Base-by-base conservation (phyloP, 1,284 basidiomycete genomes). In the Baeospora myosura region DNA sequence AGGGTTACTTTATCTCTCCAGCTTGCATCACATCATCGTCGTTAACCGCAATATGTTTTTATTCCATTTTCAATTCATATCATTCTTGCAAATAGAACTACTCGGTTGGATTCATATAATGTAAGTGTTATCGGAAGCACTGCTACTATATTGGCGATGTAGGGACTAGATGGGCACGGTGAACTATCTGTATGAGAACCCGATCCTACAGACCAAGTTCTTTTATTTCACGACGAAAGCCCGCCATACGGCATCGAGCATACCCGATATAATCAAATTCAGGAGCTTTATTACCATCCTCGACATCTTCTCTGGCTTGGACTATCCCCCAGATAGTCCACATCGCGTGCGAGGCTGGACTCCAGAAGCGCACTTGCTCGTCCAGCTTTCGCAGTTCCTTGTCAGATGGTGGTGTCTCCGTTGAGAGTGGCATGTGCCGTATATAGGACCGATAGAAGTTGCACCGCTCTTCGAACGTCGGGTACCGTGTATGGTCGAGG, bases 241-340 rank as follows among this genome's bases (percentile, higher is more conserved):
- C 65, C 8, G 68, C 63, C 68, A 87, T 72, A 30, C 86, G 73
- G 56, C 75, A 75, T 44, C 63, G 64, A 11, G 87, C 75, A 56
- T 89, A 89, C 11, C 67, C 72, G 47, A 89, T 62, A 58, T 90
- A 89, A 60, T 90, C 81, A 56, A 90, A 90, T 51, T 88, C 88
- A 10, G 73, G 72, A 47, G 77, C 68, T 25, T 58, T 58, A 17
- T 73, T 69, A 31, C 72, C 63, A n/a, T 62, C 72, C 52, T 81
- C 76, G 10, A 94, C 56, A 54, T 87, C 79, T 53, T 93, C 90
- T 50, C 80, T 78, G 2, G 88, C 90, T 60, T 94, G 90, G 7
- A 96, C 79, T 46, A 96, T 69, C 2, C 88, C 91, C 93, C 93
- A 97, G 24, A 96, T 66, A 5, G 83, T 78, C 91, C 93, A 97